Evolutionary conservation across 2,329 filamentous ascomycete species (phyloP).

Genomic region (Colletotrichum siamense): DNA sequence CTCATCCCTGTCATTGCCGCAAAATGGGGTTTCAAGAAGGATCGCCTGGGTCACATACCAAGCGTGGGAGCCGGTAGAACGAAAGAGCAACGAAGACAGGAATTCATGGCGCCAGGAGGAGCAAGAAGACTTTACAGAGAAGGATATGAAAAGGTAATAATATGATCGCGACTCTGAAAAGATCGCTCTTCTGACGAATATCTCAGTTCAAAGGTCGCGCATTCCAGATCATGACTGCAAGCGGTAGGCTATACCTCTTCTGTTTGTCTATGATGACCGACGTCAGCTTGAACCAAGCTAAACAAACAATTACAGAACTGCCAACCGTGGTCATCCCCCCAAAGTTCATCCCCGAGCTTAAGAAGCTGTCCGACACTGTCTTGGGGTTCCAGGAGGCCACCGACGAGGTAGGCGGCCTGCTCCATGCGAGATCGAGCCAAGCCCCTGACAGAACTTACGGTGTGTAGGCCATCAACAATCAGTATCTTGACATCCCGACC

Average conservation of each 20-base stretch:
- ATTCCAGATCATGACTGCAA: neutral
- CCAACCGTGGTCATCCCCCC: neutral
- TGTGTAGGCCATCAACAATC: neutral
- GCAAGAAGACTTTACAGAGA: neutral
- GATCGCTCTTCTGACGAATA: neutral
- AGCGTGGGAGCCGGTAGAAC: neutral
- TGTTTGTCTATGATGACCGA: too few species aligned
- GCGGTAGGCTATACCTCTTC: neutral
- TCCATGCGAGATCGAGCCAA: neutral
- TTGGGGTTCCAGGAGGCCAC: neutral
- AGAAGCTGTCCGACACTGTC: neutral
- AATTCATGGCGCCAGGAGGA: neutral
- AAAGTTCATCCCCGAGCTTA: neutral
- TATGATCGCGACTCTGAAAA: accelerated
- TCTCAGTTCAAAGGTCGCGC: neutral
- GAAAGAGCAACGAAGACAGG: neutral
- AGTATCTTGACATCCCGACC: neutral
- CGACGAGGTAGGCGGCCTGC: neutral
- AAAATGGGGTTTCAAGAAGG: neutral
- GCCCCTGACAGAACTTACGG: neutral
- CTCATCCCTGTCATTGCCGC: neutral
- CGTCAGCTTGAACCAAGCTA: neutral
- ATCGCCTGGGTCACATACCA: neutral
- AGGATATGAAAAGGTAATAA: neutral
- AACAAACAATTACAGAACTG: neutral